Conservation (phyloP, 306 rosid species). For the Quercus engelmannii region DNA sequence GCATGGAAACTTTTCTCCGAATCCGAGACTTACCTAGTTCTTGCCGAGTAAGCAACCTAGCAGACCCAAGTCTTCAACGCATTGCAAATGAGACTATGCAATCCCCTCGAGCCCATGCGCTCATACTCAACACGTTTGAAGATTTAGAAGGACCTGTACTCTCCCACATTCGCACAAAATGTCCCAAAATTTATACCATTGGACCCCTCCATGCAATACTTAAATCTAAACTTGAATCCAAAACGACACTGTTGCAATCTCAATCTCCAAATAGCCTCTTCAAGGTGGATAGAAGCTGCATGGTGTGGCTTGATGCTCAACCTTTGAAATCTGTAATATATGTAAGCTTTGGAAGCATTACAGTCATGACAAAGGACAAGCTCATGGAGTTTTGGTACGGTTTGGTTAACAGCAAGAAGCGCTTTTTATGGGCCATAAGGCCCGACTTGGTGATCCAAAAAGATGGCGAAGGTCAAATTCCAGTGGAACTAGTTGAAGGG, state of each 20-base stretch:
- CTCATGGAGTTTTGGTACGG: conserved; percentile 45
- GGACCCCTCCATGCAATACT: conserved; percentile 40
- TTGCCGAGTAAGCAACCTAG: not conserved
- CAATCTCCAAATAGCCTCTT: not conserved
- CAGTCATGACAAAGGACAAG: not conserved
- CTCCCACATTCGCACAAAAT: conserved; percentile 8
- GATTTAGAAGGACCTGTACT: conserved; percentile 49
- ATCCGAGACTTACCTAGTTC: conserved; percentile 39
- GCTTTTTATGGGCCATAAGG: conserved; percentile 41
- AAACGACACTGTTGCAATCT: not conserved
- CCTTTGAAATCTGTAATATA: conserved; percentile 34
- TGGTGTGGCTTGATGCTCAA: conserved; percentile 38
- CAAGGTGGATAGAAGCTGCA: conserved; percentile 26
- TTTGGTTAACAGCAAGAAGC: conserved; percentile 24
- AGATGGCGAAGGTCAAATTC: not conserved
- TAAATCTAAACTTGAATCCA: not conserved
- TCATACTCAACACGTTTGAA: conserved; percentile 62
- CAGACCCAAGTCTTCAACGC: not conserved
- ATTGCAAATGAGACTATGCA: not conserved
- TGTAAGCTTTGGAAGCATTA: conserved; percentile 45
- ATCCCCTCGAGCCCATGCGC: conserved; percentile 20
- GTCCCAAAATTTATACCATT: conserved; percentile 28
- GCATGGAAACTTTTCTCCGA: conserved; percentile 36
- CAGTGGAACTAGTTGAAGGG: too few species aligned
- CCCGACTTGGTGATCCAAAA: conserved; percentile 4